Base-by-base conservation (phyloP, 2,329 filamentous ascomycete genomes). In the Fusarium odoratissimum region DNA sequence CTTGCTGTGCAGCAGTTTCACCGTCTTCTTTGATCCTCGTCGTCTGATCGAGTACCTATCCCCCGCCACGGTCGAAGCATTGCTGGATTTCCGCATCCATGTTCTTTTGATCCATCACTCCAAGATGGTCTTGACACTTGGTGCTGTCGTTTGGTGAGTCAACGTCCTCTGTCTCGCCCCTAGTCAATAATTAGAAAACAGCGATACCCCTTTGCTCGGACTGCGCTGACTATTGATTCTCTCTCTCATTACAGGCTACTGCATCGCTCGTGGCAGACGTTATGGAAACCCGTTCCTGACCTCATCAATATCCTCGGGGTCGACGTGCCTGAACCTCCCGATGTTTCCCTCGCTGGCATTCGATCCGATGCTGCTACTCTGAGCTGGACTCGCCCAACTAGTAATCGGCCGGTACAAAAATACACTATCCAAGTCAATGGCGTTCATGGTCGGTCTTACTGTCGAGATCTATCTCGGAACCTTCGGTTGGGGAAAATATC, bases 361-460 rank as follows among this genome's bases (percentile, higher is more conserved):
- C 93, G 92, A 75, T 88, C 93, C 33, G 93, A 97, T 80, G 93
- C 95, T 63, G 93, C 97, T 37, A 93, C 95, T 35, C 87, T 99
- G 46, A 95, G 95, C 81, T 99, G 96, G 96, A 94, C 95, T 69
- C 89, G 91, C 67, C 92, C 93, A 1, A 89, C 86, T 6, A 81
- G 84, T 46, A 89, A 88, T 70, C 87, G 89, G 42, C 88, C 93
- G 6, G 93, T 97, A 60, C 89, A 94, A 59, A 97, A 95, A 83
- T 96, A 97, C 79, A 88, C 95, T 49, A 94, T 99, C 58, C 94
- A 97, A 80, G 91, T 99, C 73, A 98, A 99, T 82, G 95, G 95
- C 45, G 91, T 95, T 46, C 94, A 94, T 84, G 93, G 94, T 96
- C 83, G 81, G 90, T 82, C 54, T 46, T 55, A 40, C 60, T 71